These are phyloP conservation scores for Comarum palustre DNA, from an alignment of 306 rosid species.

Conservation along the genomic window DNA sequence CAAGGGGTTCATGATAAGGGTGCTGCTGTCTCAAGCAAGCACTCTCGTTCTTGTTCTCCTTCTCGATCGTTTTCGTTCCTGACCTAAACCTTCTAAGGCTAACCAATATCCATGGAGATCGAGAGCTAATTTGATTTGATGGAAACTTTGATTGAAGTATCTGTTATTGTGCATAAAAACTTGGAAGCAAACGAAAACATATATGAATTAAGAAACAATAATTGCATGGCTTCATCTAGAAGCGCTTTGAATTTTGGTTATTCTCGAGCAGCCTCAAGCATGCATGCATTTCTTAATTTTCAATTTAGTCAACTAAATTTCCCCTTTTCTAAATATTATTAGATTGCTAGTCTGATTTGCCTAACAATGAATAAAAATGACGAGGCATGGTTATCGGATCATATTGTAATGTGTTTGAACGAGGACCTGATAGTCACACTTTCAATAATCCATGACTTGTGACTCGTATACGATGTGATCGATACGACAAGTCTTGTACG, in stretches of 20 bases:
- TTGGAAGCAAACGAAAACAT: not conserved
- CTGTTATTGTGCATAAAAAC: not conserved
- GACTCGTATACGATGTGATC: not conserved
- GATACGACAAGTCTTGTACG: not conserved
- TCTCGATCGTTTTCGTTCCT: not conserved
- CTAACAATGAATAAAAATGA: not conserved
- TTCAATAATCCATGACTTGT: not conserved
- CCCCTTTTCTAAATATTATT: not conserved
- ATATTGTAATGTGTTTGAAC: not conserved
- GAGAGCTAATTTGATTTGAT: not conserved
- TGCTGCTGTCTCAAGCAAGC: slow-evolving; percentile 7
- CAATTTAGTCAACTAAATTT: not conserved
- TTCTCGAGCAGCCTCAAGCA: not conserved
- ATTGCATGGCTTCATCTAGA: slow-evolving; percentile 6
- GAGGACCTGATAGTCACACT: not conserved
- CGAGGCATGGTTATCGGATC: not conserved
- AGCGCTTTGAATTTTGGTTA: slow-evolving; percentile 4
- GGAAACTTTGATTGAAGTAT: not conserved
- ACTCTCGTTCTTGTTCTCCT: not conserved
- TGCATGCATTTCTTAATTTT: not conserved
- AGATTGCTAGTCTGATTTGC: not conserved
- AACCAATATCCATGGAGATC: not conserved
- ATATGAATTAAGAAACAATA: not conserved
- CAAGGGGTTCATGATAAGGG: not conserved
- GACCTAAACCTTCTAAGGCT: not conserved